Evolutionary conservation across 225 moss, liverwort and hornwort species (phyloP).

Genomic region (Pseudoscleropodium purum): DNA sequence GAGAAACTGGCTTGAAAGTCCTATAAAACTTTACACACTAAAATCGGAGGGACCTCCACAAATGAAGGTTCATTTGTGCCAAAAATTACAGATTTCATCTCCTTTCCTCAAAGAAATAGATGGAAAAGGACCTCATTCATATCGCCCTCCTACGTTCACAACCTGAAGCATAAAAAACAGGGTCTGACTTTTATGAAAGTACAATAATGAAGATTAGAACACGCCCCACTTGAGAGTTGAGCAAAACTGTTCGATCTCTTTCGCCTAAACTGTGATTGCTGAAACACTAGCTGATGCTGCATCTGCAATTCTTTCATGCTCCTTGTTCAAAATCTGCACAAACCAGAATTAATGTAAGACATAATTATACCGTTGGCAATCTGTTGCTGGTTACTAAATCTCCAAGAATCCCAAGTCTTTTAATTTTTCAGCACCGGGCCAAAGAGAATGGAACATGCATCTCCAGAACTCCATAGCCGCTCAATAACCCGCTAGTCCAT

Average conservation of each 20-base stretch:
- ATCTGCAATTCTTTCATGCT: conserved; percentile 89
- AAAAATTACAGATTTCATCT: background rate
- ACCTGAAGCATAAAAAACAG: background rate
- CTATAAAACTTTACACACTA: background rate
- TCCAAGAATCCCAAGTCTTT: background rate
- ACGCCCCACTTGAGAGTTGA: background rate
- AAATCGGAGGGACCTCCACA: background rate
- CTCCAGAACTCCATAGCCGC: background rate
- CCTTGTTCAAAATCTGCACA: conserved; percentile 88
- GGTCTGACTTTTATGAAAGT: background rate
- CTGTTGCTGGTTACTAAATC: background rate
- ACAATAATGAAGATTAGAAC: background rate
- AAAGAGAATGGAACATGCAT: background rate
- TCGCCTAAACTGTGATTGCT: conserved; percentile 50
- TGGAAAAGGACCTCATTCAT: background rate
- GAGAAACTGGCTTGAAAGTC: background rate
- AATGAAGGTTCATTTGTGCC: background rate
- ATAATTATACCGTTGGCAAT: background rate
- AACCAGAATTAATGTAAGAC: background rate
- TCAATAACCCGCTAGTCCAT: background rate
- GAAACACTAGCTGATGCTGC: conserved; percentile 75
- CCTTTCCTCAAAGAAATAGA: background rate
- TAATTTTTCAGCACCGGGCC: background rate
- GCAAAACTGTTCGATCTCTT: background rate
- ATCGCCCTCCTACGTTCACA: background rate